These are phyloP conservation scores for Thuidium tamariscinum DNA, from an alignment of 225 moss, liverwort and hornwort species.

Conservation along the genomic window DNA sequence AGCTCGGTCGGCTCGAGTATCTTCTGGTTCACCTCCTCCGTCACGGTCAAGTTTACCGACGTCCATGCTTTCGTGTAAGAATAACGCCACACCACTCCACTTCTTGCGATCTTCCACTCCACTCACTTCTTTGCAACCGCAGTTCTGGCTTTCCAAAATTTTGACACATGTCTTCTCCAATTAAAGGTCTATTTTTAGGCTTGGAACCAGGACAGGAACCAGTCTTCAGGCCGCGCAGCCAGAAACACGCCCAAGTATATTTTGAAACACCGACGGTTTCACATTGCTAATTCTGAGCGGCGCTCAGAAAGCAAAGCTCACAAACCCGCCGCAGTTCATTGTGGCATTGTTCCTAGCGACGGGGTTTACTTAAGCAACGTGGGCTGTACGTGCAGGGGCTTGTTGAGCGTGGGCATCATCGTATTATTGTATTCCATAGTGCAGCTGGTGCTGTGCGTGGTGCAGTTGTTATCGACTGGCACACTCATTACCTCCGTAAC, in stretches of 20 bases:
- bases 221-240: not conserved
- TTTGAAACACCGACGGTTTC: not conserved
- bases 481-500: not conserved
- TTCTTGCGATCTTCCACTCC: not conserved
- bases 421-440: not conserved
- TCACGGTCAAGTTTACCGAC: not conserved
- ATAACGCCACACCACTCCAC: not conserved
- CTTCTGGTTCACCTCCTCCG: not conserved
- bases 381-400: not conserved
- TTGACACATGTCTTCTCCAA: not conserved
- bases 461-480: not conserved
- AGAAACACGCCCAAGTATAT: not conserved
- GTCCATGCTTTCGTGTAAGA: not conserved
- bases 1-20: rapidly evolving
- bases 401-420: not conserved
- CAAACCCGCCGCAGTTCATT: no score
- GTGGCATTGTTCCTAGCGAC: not conserved
- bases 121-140: not conserved
- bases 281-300: not conserved
- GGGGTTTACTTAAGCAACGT: not conserved
- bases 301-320: not conserved
- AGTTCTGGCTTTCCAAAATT: not conserved
- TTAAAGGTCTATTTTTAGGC: not conserved
- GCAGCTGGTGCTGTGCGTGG: not conserved
- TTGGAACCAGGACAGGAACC: not conserved